Base-by-base conservation (phyloP, 306 rosid genomes). In the Pueraria montana region DNA sequence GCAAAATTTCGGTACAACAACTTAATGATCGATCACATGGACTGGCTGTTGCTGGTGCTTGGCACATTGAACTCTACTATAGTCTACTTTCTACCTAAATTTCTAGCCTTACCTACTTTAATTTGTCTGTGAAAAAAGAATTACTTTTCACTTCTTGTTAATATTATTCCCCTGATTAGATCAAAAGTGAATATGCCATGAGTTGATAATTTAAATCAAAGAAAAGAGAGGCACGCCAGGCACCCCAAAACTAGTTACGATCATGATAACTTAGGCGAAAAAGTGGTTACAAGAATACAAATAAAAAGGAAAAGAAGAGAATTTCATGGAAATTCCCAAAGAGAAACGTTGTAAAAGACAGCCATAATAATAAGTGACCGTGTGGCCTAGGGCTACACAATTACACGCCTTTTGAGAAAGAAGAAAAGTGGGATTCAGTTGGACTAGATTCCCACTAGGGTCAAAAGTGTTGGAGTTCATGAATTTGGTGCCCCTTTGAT, bases 371-470 rank as follows among this genome's bases (percentile, higher is more conserved):
- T 80, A 71, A 30, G 77, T 74, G 67, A 83, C 77, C 82, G 84
- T 83, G 85, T 86, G 87, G 77, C 80, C 77, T 77, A 61, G 83
- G 76, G 80, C 6, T 23, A 48, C 27, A 83, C 83, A 84, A 84
- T 48, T 14, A 21, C 89, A 84, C 89, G 5, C 27, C 93, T 86
- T 90, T 88, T 86, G 62, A 82, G 30, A 68, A 67, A 80, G 76
- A 50, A 52, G 66, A 67, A 61, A 76, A 70, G 85, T 53, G 42
- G 76, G 71, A 78, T 72, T 52, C 52, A 46, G 70, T 81, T 74
- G 84, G 86, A 87, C 80, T 83, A 82, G 90, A 90, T 86, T 84
- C 89, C 78, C 84, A 82, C 84, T 80, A 14, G 17, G 38, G 86
- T 79, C 86, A 72, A 82, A 84, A 84, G 82, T 18, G 68, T 14